Evolutionary conservation across 1,139 yeast genomes (phyloP).

Genomic region (Saccharomycopsis hybrid): DNA sequence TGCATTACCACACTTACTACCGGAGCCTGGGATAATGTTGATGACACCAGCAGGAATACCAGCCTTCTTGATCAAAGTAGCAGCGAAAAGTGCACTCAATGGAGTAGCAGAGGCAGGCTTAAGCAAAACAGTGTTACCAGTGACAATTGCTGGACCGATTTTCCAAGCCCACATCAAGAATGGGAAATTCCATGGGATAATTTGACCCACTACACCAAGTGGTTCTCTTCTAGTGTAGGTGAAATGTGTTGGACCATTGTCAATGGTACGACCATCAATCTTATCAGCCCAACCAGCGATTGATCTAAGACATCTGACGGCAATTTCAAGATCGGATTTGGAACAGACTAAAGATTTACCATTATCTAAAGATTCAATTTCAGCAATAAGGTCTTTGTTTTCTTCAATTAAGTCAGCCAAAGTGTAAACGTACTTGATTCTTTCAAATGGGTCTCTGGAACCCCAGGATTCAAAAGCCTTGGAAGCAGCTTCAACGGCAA

Average conservation of each 20-base stretch:
- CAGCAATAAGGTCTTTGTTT: constrained; percentile 41
- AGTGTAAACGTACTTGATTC: constrained; percentile 40
- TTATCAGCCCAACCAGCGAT: constrained; percentile 87
- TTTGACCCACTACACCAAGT: constrained; percentile 81
- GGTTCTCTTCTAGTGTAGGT: constrained; percentile 68
- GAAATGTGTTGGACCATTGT: constrained; percentile 53
- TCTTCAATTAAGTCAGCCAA: constrained; percentile 49
- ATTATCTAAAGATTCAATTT: constrained; percentile 54
- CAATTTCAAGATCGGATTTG: constrained; percentile 51
- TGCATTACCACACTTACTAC: constrained; percentile 68
- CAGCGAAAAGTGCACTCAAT: constrained; percentile 63
- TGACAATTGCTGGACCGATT: constrained; percentile 72
- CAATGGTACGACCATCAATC: constrained; percentile 61
- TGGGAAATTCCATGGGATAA: constrained; percentile 91
- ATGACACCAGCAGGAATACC: constrained; percentile 78
- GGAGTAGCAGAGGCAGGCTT: constrained; percentile 80
- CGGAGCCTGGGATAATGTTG: constrained; percentile 71
- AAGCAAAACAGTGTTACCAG: constrained; percentile 70
- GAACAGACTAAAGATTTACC: constrained; percentile 49
- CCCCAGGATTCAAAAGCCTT: constrained; percentile 47
- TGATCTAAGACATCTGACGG: constrained; percentile 51
- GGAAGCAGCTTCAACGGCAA: constrained; percentile 57
- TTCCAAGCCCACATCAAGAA: constrained; percentile 77
- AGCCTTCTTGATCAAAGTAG: constrained; percentile 56
- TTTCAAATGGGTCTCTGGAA: constrained; percentile 34